Base-by-base conservation (phyloP, 371 early-diverging fungal species). In the Gilbertella persicaria region DNA sequence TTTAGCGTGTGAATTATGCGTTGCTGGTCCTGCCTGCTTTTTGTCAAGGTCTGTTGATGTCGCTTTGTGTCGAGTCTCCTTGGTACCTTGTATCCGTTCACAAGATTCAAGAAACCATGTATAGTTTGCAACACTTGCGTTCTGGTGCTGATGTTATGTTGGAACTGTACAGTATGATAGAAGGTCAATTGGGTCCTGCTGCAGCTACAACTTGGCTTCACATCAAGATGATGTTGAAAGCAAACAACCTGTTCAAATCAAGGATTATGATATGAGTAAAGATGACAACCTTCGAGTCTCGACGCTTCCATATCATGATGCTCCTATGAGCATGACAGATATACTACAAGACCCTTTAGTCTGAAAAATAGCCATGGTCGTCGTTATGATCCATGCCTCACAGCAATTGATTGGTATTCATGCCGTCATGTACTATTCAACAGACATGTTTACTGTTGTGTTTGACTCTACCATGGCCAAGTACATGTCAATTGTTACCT, bases 391-490 rank as follows among this genome's bases (percentile, higher is more conserved):
- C 24, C 79, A 83, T 48, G 64, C 66, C 4, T 58, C 69, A n/a
- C 97, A 95, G 62, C 94, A 94, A 70, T 66, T 91, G 12, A 80
- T 85, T 14, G 94, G 94, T 25, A 92, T 97, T 75, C 93, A 94
- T 58, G 92, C 88, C 44, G 81, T 90, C 48, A 73, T 88, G 59
- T 83, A 87, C 55, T 95, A 89, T 60, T 92, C 92, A n/a, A 85
- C 89, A 1, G 67, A 83, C 76, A 53, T 86, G 71, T 45, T 80
- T 71, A 19, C 79, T 69, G 48, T 80, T 16, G 64, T 60, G 2
- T 68, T 67, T 30, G 54, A 69, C 64, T 64, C 50, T 62, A 71
- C 64, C 59, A 57, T 60, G 14, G 84, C 63, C 70, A 84, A 44
- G 62, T 80, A 26, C 60, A 75, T 90, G 53, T 84, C 90, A 9